Conservation (phyloP, 441 rosid genomes). For the Erysimum cheiri region DNA sequence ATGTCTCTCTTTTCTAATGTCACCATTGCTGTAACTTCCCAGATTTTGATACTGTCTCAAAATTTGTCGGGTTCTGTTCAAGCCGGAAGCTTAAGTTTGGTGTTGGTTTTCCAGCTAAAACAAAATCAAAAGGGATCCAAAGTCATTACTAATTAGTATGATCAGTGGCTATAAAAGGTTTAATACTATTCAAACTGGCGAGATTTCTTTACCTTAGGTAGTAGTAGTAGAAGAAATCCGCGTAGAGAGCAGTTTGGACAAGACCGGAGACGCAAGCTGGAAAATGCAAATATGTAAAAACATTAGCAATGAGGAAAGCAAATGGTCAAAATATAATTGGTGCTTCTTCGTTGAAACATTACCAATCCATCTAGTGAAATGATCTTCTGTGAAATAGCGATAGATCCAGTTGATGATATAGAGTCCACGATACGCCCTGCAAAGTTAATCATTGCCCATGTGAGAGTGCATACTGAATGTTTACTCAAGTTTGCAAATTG, state of each 20-base stretch:
- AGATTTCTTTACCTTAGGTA: slow-evolving; percentile 65
- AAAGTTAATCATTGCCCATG: slow-evolving; percentile 27
- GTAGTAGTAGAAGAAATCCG: slow-evolving; percentile 94
- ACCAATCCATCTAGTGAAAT: slow-evolving; percentile 87
- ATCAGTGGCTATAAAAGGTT: neutral
- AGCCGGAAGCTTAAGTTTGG: slow-evolving; percentile 92
- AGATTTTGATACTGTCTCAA: slow-evolving; percentile 20
- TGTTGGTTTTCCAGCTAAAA: slow-evolving; percentile 90
- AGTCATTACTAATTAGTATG: slow-evolving; percentile 5
- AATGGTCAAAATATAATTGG: neutral
- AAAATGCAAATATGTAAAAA: slow-evolving; percentile 20
- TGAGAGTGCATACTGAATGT: slow-evolving; percentile 14
- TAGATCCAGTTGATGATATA: slow-evolving; percentile 97
- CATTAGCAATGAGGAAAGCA: slow-evolving; percentile 11
- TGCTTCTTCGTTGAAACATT: slow-evolving; percentile 26
- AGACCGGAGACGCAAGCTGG: slow-evolving; percentile 89
- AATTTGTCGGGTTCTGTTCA: slow-evolving; percentile 43
- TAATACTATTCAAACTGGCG: neutral
- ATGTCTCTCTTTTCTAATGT: slow-evolving; percentile 19
- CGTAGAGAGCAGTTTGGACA: slow-evolving; percentile 85
- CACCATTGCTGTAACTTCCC: slow-evolving; percentile 20
- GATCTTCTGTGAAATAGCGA: slow-evolving; percentile 76
- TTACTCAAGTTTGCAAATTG: slow-evolving; percentile 2
- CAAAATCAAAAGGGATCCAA: neutral
- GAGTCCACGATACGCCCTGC: slow-evolving; percentile 88